Conservation (phyloP, 441 rosid genomes). For the Populus hybrid region DNA sequence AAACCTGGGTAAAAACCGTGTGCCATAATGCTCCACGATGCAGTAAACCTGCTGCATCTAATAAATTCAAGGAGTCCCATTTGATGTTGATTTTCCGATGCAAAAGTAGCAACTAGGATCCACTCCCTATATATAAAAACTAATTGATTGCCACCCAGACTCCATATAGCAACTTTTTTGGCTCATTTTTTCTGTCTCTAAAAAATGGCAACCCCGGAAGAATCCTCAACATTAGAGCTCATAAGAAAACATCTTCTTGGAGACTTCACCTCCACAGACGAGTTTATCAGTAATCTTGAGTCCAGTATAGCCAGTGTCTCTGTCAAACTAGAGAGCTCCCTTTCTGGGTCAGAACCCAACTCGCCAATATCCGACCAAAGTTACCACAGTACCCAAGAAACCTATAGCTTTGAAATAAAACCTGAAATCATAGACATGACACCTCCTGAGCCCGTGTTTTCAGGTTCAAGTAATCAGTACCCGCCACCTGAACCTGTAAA, state of each 20-base stretch:
- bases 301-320: constrained; percentile 25
- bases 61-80: constrained; percentile 7
- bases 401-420: constrained; percentile 20
- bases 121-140: not conserved
- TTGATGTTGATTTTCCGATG: not conserved
- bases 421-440: constrained; percentile 26
- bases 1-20: constrained; percentile 16
- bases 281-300: constrained; percentile 34
- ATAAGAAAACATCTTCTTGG: constrained; percentile 51
- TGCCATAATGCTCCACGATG: not conserved
- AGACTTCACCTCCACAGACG: constrained; percentile 47
- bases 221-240: constrained; percentile 34
- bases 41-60: not conserved
- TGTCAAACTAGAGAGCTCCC: constrained; percentile 23
- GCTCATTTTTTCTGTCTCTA: not conserved
- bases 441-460: not conserved
- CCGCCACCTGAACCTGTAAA: not conserved
- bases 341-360: constrained; percentile 31
- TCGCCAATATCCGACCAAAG: constrained; percentile 29
- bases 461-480: constrained; percentile 2
- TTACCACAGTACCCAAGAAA: constrained; percentile 12
- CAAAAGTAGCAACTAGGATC: not conserved
- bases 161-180: not conserved
- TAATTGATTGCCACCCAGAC: not conserved
- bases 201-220: constrained; percentile 35